phyloP scores from a whole-genome alignment of 805 yeast genomes.

The Yarrowia keelungensis region DNA sequence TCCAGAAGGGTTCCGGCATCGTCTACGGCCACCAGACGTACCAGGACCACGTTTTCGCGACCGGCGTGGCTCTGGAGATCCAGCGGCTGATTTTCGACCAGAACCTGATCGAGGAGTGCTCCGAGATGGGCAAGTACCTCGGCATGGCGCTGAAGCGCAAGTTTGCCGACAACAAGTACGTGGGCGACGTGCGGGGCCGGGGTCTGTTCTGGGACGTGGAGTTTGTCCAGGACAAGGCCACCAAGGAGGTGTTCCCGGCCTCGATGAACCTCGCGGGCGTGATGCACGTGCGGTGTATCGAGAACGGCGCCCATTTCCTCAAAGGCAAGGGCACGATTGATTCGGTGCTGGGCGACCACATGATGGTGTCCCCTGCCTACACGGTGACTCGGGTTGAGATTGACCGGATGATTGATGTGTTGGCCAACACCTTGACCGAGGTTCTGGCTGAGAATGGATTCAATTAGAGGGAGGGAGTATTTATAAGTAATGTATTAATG shows the following conservation, averaged over 20 bases:
- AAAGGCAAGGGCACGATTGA: slow-evolving; percentile 40
- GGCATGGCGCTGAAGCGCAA: slow-evolving; percentile 52
- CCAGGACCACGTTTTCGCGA: slow-evolving; percentile 58
- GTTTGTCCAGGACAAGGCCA: slow-evolving; percentile 60
- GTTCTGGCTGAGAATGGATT: slow-evolving; percentile 19
- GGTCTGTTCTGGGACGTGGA: slow-evolving; percentile 69
- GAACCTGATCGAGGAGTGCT: slow-evolving; percentile 54
- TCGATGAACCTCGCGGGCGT: slow-evolving; percentile 29
- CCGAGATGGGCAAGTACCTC: slow-evolving; percentile 55
- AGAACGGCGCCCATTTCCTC: slow-evolving; percentile 40
- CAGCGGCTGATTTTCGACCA: slow-evolving; percentile 53
- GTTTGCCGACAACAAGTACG: slow-evolving; percentile 51
- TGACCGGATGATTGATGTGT: slow-evolving; percentile 36
- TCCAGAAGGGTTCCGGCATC: slow-evolving; percentile 53
- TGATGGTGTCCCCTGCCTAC: slow-evolving; percentile 39
- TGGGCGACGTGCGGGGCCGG: slow-evolving; percentile 68
- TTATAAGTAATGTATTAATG: background rate
- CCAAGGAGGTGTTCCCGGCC: slow-evolving; percentile 55
- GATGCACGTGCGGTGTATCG: slow-evolving; percentile 32
- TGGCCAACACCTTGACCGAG: slow-evolving; percentile 8
- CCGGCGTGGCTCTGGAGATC: slow-evolving; percentile 54
- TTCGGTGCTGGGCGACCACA: slow-evolving; percentile 34
- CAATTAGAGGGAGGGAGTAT: slow-evolving; percentile 1
- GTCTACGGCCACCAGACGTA: slow-evolving; percentile 58
- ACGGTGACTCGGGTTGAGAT: slow-evolving; percentile 39